A percentile compares a stretch with the other conserved stretches of the same genome.
These are phyloP conservation scores for Sporisorium exsertum DNA, from an alignment of 1,284 basidiomycete genomes.

Conservation along the genomic window DNA sequence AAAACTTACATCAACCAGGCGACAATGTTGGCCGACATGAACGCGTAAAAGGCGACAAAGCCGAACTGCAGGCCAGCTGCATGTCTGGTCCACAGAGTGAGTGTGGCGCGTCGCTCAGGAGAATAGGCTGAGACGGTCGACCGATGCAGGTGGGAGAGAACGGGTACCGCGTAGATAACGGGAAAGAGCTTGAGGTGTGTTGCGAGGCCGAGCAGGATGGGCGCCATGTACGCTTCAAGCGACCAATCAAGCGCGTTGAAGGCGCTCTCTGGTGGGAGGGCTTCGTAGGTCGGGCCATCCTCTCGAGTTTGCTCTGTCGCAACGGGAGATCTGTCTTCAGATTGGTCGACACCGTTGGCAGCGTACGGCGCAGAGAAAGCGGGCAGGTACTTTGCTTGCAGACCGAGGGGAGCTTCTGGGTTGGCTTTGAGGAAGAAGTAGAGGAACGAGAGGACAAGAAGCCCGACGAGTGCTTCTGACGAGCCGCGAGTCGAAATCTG, in stretches of 20 bases:
- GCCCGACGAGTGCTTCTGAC: constrained; percentile 86
- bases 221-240: constrained; percentile 49
- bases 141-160: constrained; percentile 76
- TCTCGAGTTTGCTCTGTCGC: background rate
- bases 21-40: constrained; percentile 75
- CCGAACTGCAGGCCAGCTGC: constrained; percentile 77
- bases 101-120: constrained; percentile 21
- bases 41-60: constrained; percentile 77
- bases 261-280: constrained; percentile 44
- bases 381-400: constrained; percentile 15
- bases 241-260: constrained; percentile 49
- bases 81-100: constrained; percentile 37
- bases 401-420: constrained; percentile 51
- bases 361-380: constrained; percentile 8
- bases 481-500: constrained; percentile 96
- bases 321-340: background rate
- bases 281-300: constrained; percentile 20
- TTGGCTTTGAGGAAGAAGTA: constrained; percentile 57
- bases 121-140: constrained; percentile 44
- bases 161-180: constrained; percentile 84
- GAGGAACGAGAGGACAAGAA: constrained; percentile 83
- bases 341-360: background rate
- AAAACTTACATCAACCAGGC: constrained; percentile 64
- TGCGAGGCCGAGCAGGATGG: constrained; percentile 58
- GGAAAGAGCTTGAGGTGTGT: constrained; percentile 76